Evolutionary conservation across 345 rosid genomes (phyloP), one percentile per base, ranked within the genome.

Genomic region (Excoecaria agallocha): DNA sequence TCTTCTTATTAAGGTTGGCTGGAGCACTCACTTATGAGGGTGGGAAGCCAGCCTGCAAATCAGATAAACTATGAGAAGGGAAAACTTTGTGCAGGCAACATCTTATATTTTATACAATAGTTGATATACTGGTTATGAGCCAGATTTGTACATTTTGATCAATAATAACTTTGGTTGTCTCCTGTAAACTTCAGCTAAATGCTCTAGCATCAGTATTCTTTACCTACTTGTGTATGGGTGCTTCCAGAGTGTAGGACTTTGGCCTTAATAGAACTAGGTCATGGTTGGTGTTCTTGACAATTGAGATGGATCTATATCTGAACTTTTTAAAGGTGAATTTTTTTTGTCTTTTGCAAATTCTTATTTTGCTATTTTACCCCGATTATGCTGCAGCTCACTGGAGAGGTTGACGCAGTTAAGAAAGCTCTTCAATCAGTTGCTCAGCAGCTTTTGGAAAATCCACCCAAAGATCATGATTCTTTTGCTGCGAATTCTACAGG

Each of bases 401-500:
- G 97, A 71, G 89, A 87, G 69, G 50, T 84, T 70, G 87, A 81
- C 77, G 83, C 89, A n/a, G 89, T 88, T 70, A 81, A 82, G 78
- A 91, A 82, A 82, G 97, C 91, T 60, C 83, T 89, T 69, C 84
- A 71, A 67, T 83, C 80, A 39, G 80, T 89, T 81, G 85, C 91
- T 73, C 86, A 76, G 70, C 87, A 86, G 66, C 87, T 91, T 74
- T 76, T 87, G 76, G 92, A 85, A 15, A 87, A 80, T 77, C 83
- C 83, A 50, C 82, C 78, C 39, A 78, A 79, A 73, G 87, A 85
- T 79, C 78, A 74, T 43, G 89, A 86, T 45, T 45, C 84, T 41
- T 79, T 66, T 67, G 76, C 78, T 50, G 72, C 73, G 72, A 85
- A 77, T 63, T 45, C 79, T 68, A 66, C 78, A n/a, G 86, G 89